Evolutionary conservation across 305 asterid genomes (phyloP).

Genomic region (Euphrasia arctica): DNA sequence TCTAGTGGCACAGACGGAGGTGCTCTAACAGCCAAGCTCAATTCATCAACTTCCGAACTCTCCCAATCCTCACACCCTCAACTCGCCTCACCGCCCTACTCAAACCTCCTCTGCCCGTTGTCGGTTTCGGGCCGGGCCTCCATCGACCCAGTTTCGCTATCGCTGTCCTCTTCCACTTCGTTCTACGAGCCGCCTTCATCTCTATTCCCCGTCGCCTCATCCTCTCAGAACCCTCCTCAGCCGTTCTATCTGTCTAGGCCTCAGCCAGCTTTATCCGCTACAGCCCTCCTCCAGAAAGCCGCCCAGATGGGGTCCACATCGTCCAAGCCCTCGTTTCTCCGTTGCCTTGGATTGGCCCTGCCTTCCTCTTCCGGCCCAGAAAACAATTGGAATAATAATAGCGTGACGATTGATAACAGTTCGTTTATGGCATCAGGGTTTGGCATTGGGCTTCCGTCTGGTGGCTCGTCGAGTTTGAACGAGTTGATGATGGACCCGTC

Average conservation of each 20-base stretch:
- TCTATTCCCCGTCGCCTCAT: slow-evolving; percentile 36
- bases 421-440: slow-evolving; percentile 35
- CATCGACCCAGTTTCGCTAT: slow-evolving; percentile 58
- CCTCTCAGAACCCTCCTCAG: slow-evolving; percentile 31
- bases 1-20: slow-evolving; percentile 31
- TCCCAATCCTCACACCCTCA: slow-evolving; percentile 30
- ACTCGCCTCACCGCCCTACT: slow-evolving; percentile 30
- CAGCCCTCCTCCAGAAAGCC: slow-evolving; percentile 87
- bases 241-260: slow-evolving; percentile 34
- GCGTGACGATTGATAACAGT: slow-evolving; percentile 40
- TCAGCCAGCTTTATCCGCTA: slow-evolving; percentile 72
- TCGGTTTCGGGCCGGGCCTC: slow-evolving; percentile 27
- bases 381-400: slow-evolving; percentile 21
- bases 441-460: slow-evolving; percentile 34
- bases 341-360: slow-evolving; percentile 46
- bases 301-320: slow-evolving; percentile 72
- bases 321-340: slow-evolving; percentile 51
- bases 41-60: slow-evolving; percentile 31
- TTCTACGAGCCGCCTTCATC: slow-evolving; percentile 36
- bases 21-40: slow-evolving; percentile 37
- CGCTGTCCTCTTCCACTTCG: slow-evolving; percentile 58
- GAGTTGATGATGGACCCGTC: slow-evolving; percentile 45
- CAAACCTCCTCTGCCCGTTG: slow-evolving; percentile 41
- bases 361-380: slow-evolving; percentile 22
- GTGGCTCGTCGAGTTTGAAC: slow-evolving; percentile 31